Percentiles rank a stretch among this genome's conserved stretches.
phyloP scores from a whole-genome alignment of 129 eudicot genomes.

The Chrysanthemum makinoi region DNA sequence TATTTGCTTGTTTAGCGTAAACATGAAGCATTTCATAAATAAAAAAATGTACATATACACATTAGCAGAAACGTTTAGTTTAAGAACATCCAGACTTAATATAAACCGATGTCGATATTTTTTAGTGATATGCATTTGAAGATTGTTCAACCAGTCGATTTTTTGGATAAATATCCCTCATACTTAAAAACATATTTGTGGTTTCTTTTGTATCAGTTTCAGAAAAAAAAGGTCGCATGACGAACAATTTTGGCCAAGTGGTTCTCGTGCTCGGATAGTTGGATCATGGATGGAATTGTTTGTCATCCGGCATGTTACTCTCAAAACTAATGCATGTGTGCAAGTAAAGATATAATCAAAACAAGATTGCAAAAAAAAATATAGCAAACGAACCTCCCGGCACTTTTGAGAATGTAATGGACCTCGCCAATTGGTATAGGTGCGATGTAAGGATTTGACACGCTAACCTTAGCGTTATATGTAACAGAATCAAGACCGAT shows the following conservation, averaged over 20 bases:
- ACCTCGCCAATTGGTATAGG: conserved; percentile 33
- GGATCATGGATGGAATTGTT: too few species aligned
- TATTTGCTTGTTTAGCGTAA: background rate
- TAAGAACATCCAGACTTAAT: background rate
- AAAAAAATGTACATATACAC: background rate
- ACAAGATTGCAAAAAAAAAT: background rate
- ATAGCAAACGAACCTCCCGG: conserved; percentile 31
- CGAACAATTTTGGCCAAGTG: too few species aligned
- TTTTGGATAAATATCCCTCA: too few species aligned
- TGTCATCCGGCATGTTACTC: too few species aligned
- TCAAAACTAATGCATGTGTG: background rate
- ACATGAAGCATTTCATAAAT: background rate
- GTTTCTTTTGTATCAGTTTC: too few species aligned
- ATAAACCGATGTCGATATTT: background rate
- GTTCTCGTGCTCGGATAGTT: too few species aligned
- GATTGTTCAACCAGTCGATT: background rate
- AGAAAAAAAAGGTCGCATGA: too few species aligned
- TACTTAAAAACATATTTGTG: too few species aligned
- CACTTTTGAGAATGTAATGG: conserved; percentile 36
- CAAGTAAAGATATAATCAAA: background rate
- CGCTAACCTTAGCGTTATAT: conserved; percentile 30
- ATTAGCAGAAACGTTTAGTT: background rate
- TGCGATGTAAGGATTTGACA: conserved; percentile 28
- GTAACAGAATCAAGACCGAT: conserved; percentile 14
- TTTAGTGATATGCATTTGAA: background rate